Percentiles rank a stretch among this genome's conserved stretches.
Conservation (phyloP, 2,329 filamentous ascomycete species). For the Microsporum audouinii region DNA sequence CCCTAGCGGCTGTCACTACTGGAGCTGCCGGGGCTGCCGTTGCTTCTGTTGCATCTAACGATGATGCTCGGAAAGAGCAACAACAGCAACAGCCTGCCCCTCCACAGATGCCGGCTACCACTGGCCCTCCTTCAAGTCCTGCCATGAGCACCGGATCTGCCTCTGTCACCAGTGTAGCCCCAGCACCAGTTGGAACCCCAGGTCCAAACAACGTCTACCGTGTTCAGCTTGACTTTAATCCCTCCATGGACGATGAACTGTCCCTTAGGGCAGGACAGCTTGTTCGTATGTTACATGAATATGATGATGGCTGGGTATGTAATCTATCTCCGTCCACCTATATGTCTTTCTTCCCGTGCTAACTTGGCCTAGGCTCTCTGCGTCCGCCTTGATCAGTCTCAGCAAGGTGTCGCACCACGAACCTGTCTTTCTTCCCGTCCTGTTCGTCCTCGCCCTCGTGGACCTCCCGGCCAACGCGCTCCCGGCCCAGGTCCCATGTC, state of each 20-base stretch:
- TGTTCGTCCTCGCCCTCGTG: slow-evolving; percentile 64
- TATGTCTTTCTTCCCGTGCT: slow-evolving; percentile 22
- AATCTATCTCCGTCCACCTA: not conserved
- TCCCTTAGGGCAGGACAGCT: slow-evolving; percentile 69
- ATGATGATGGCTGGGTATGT: slow-evolving; percentile 95
- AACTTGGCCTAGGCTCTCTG: slow-evolving; percentile 59
- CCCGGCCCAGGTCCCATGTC: slow-evolving; percentile 23
- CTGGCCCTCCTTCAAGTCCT: slow-evolving; percentile 18
- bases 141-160: slow-evolving; percentile 18
- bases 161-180: slow-evolving; percentile 41
- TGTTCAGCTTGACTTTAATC: slow-evolving; percentile 86
- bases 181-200: slow-evolving; percentile 46
- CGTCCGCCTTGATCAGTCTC: slow-evolving; percentile 75
- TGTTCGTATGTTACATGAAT: slow-evolving; percentile 83
- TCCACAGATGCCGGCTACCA: slow-evolving; percentile 13
- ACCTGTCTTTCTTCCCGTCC: slow-evolving; percentile 87
- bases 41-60: slow-evolving; percentile 16
- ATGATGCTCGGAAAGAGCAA: slow-evolving; percentile 15
- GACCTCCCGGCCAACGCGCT: slow-evolving; percentile 26
- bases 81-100: not conserved
- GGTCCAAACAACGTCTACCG: slow-evolving; percentile 65
- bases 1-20: slow-evolving; percentile 30
- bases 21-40: slow-evolving; percentile 17
- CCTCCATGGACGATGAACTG: slow-evolving; percentile 85
- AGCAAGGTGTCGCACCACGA: slow-evolving; percentile 85